These are phyloP conservation scores for Eutrema heterophyllum DNA, from an alignment of 345 rosid species.

Conservation along the genomic window DNA sequence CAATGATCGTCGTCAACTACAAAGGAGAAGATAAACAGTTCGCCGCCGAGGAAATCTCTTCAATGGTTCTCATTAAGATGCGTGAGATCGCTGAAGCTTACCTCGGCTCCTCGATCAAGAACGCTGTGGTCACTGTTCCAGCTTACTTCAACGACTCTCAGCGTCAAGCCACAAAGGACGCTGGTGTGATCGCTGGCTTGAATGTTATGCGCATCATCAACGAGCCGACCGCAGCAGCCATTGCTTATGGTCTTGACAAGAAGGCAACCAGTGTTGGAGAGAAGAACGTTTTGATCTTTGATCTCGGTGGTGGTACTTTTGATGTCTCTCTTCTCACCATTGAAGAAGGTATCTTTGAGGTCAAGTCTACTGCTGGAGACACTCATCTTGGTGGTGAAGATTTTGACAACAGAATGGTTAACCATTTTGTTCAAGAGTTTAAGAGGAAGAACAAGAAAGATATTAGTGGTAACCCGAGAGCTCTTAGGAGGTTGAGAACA, in stretches of 20 bases:
- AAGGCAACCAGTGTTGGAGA: too few species aligned
- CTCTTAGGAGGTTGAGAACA: background rate
- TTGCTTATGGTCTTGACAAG: too few species aligned
- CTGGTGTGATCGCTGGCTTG: too few species aligned
- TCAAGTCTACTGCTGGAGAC: background rate
- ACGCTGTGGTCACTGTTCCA: background rate
- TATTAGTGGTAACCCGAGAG: background rate
- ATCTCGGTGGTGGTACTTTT: background rate
- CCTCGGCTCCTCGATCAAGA: background rate
- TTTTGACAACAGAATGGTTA: background rate
- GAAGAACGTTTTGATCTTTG: too few species aligned
- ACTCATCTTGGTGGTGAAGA: slow-evolving; percentile 1
- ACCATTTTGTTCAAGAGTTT: background rate
- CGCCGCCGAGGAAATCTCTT: background rate
- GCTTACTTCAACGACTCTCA: too few species aligned
- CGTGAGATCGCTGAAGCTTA: slow-evolving; percentile 61
- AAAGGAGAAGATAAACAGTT: slow-evolving; percentile 21
- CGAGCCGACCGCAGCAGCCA: too few species aligned
- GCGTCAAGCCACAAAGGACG: too few species aligned
- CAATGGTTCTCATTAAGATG: slow-evolving; percentile 36
- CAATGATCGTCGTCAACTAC: slow-evolving; percentile 47
- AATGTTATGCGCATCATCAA: too few species aligned
- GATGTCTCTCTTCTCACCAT: background rate
- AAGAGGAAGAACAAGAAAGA: background rate
- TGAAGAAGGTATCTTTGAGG: background rate